These are phyloP conservation scores for Sonneratia alba DNA, from an alignment of 345 rosid genomes.

Conservation along the genomic window DNA sequence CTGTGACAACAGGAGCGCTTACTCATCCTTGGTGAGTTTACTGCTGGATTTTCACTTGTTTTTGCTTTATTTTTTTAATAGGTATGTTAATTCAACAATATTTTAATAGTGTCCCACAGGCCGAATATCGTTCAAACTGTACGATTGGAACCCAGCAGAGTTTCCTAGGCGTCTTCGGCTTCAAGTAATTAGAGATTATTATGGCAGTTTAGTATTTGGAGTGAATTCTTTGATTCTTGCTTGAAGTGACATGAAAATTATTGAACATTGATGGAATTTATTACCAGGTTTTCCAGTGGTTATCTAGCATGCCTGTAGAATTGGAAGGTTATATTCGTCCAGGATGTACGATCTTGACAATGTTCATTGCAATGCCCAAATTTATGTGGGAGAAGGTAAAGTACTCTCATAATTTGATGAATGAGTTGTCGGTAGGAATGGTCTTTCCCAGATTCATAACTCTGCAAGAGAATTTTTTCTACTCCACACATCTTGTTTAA, in stretches of 20 bases:
- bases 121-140: conserved; percentile 93
- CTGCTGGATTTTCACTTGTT: conserved; percentile 11
- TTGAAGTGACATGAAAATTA: conserved; percentile 17
- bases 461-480: background rate
- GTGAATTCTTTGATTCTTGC: conserved; percentile 9
- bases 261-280: conserved; percentile 19
- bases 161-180: conserved; percentile 98
- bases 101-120: conserved; percentile 84
- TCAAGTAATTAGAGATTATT: conserved; percentile 72
- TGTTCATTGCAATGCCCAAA: conserved; percentile 75
- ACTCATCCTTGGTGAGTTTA: conserved; percentile 68
- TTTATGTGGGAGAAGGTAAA: conserved; percentile 84
- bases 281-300: conserved; percentile 83
- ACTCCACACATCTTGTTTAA: background rate
- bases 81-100: conserved; percentile 12
- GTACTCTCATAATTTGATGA: background rate
- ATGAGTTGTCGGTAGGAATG: too few species aligned
- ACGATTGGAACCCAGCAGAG: conserved; percentile 99
- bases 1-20: conserved; percentile 52
- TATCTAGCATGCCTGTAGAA: conserved; percentile 96
- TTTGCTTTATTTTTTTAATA: background rate
- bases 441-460: background rate
- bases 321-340: conserved; percentile 96
- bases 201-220: conserved; percentile 57
- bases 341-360: conserved; percentile 89